Conservation (phyloP, 164 flowering plant genomes). For the Vitis labrusca region DNA sequence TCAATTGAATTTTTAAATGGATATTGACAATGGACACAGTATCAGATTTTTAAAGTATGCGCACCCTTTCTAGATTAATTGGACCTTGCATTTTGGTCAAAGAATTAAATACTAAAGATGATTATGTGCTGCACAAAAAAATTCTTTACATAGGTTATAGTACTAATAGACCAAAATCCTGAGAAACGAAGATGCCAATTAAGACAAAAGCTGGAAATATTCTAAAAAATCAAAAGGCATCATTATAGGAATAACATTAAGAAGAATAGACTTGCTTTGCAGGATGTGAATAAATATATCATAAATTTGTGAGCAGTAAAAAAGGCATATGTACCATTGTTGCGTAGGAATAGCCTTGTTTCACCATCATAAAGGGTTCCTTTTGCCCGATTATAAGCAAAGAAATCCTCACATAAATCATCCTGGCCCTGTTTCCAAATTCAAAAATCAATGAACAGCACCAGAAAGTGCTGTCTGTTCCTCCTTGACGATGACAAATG, state of each 20-base stretch:
- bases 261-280: neutral
- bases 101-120: too few relatives aligned
- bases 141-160: too few relatives aligned
- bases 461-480: too few relatives aligned
- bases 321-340: constrained; percentile 45
- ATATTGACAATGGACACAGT: too few relatives aligned
- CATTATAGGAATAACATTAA: too few relatives aligned
- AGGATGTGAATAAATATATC: neutral
- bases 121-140: too few relatives aligned
- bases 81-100: neutral
- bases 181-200: neutral
- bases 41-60: neutral
- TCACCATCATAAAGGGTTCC: constrained; percentile 99
- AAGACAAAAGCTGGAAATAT: neutral
- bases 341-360: constrained; percentile 87
- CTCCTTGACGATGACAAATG: neutral
- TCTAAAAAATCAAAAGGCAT: neutral
- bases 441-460: neutral
- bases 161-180: neutral
- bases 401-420: constrained; percentile 91
- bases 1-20: too few relatives aligned
- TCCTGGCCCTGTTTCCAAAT: constrained; percentile 78
- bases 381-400: constrained; percentile 88
- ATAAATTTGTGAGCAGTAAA: neutral
- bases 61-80: neutral